Evolutionary conservation across 371 early-diverging fungal genomes (phyloP), one percentile per base, ranked within the genome.

Genomic region (Chytridiales sp.): DNA sequence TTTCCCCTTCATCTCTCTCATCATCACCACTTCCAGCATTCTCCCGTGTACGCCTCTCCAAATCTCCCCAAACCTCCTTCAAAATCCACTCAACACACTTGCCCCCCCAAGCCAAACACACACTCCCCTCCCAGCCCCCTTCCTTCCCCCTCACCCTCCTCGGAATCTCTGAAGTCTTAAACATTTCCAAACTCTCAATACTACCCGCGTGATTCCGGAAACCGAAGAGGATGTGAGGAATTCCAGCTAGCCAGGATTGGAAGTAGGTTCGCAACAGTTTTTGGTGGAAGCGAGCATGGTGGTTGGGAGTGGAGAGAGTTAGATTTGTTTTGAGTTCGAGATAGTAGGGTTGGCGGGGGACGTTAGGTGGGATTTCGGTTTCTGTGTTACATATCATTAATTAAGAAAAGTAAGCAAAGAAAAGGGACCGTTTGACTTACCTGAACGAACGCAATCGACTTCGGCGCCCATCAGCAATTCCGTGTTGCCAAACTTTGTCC

Each of bases 181-280:
- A 77, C 2, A 77, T 77, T 55, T 86, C 65, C 5, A 92, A 56
- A 0, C 56, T 51, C 1, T 72, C 52, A 5, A 94, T 55, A 8
- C 66, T 57, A 0, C 78, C 91, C 41, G 83, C 67, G 62, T 91
- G 86, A 62, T 92, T 88, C 46, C 95, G 83, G 64, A 87, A 96
- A 0, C 94, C 97, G 34, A 92, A 81, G 34, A 92, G 80, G 9
- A 94, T 79, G 2, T 71, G 75, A 0, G 90, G 92, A 3, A 93
- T 83, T 1, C 94, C 97, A 1, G 91, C 87, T 3, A 96, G 72
- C 70, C 88, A 95, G 3, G 93, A 94, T 71, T 96, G 95, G 3
- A 92, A 89, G 90, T 93, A 96, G 53, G 90, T 87, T 61, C 88
- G 88, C 1, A 93, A 59, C 51, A 96, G 75, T 67, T 96, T 96